Base-by-base conservation (phyloP, 176 grass and related monocot species). In the Carex scoparia region DNA sequence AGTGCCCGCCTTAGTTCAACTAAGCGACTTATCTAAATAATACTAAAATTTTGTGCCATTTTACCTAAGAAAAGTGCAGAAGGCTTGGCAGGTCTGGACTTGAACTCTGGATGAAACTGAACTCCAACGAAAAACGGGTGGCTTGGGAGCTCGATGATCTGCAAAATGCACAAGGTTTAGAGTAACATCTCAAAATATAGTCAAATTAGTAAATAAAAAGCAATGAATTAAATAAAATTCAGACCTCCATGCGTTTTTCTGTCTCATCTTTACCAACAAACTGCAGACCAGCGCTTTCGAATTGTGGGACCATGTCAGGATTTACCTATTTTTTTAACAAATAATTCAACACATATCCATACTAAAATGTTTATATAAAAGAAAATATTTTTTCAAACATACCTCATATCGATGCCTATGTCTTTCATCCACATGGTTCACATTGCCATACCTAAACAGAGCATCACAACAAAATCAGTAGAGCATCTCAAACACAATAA, bases 341-440 rank as follows among this genome's bases (percentile, higher is more conserved):
- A 79, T 18, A 14, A 8, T 73, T 87, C 70, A 64, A 35, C 32
- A 81, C 19, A 6, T 78, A 6, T 10, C 13, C 10, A 81, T 53
- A 30, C 27, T 48, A 14, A 70, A 35, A 67, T 40, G 7, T 14
- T 57, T 51, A 64, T 69, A 28, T 12, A 16, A 55, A 53, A 35
- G 49, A 35, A 63, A 28, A 69, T 46, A 61, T 69, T 32, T 16
- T 2, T 65, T 51, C 23, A 53, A 14, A 44, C 32, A 84, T 65
- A 94, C 93, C 96, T 99, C 96, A 1, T 94, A 99, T 95, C 96
- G 88, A 88, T 99, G 96, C 7, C 96, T 88, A 79, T 99, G 96
- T 65, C 96, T 83, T 89, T 99, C 96, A 32, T 99, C 96, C 9
- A 94, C 85, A 87, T 87, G 86, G 28, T 37, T 86, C 33, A 68